Base-by-base conservation (phyloP, 306 rosid genomes). In the Casuarina cunninghamiana region DNA sequence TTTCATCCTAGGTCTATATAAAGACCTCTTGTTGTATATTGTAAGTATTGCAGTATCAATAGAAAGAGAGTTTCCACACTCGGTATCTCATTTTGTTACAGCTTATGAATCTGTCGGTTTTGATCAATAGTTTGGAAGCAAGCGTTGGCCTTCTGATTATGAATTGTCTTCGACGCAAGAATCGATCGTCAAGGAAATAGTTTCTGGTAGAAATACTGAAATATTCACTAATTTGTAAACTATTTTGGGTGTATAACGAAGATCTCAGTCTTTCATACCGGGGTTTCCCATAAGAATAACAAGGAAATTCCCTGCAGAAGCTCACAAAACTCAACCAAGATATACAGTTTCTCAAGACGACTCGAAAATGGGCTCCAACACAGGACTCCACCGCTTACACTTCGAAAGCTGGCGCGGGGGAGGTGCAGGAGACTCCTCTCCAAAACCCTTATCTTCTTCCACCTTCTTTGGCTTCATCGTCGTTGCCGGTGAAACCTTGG, bases 311-410 rank as follows among this genome's bases (percentile, higher is more conserved):
- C 7, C 43, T 21, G 16, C 37, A 12, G 37, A 58, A 19, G 21
- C 26, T 10, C 42, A 10, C 42, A 13, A 15, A 41, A 43, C 32
- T 26, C 26, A 43, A 68, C 15, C 13, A 44, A 44, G 50, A 19
- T 8, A 19, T 19, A 44, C 39, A 9, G 13, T 42, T 45, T 65
- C 35, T 76, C 55, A 57, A 32, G 61, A 9, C 2, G 76, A 54
- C 81, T 88, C 89, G 2, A 10, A 57, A 73, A 91, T 87, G 12
- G 96, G 73, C 35, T 89, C 90, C 72, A 91, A 73, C 50, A 57
- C 90, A 51, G 93, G 96, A 74, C 78, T 87, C 96, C 96, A 91
- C 5, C 90, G 87, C 48, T 72, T 46, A 21, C 32, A 80, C 11
- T 58, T 74, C 16, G 78, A 77, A 70, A 21, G 1, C 71, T 44